phyloP scores from a whole-genome alignment of 177 flowering plant species.

The Vitis hybrid region DNA sequence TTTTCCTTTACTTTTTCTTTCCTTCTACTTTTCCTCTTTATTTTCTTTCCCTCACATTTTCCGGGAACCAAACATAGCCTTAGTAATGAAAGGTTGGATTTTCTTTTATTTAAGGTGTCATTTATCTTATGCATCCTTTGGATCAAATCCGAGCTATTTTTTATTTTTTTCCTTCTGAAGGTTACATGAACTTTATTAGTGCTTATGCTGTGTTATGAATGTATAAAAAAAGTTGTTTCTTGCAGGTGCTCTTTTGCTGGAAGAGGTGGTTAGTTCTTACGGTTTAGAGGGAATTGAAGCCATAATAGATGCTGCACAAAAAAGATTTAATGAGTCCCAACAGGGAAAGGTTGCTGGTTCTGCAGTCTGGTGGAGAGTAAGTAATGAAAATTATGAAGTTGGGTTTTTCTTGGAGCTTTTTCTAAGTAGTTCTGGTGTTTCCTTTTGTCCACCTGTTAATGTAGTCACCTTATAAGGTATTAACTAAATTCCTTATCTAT shows the following conservation, averaged over 20 bases:
- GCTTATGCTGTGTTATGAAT: neutral
- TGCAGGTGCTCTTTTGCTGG: slow-evolving; percentile 78
- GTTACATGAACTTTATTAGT: neutral
- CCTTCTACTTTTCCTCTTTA: too few relatives aligned
- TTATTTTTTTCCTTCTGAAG: neutral
- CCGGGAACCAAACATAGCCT: too few relatives aligned
- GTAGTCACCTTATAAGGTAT: too few relatives aligned
- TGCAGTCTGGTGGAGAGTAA: slow-evolving; percentile 90
- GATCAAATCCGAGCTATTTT: neutral
- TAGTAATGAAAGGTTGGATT: too few relatives aligned
- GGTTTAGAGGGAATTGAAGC: slow-evolving; percentile 64
- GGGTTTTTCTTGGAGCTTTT: too few relatives aligned
- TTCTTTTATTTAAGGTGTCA: too few relatives aligned
- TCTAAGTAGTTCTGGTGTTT: too few relatives aligned
- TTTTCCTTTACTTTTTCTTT: too few relatives aligned
- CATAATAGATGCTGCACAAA: slow-evolving; percentile 57
- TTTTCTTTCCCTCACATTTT: too few relatives aligned
- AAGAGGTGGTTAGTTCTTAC: slow-evolving; percentile 59
- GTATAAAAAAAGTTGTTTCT: slow-evolving; percentile 4
- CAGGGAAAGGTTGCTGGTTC: slow-evolving; percentile 69
- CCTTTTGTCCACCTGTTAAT: too few relatives aligned
- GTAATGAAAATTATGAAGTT: slow-evolving; percentile 19
- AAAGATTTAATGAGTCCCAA: slow-evolving; percentile 66
- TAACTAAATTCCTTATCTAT: too few relatives aligned
- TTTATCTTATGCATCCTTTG: neutral